A percentile compares a stretch with the other conserved stretches of the same genome.
Conservation (phyloP, 148 eudicot genomes). For the Pouteria glomerata region DNA sequence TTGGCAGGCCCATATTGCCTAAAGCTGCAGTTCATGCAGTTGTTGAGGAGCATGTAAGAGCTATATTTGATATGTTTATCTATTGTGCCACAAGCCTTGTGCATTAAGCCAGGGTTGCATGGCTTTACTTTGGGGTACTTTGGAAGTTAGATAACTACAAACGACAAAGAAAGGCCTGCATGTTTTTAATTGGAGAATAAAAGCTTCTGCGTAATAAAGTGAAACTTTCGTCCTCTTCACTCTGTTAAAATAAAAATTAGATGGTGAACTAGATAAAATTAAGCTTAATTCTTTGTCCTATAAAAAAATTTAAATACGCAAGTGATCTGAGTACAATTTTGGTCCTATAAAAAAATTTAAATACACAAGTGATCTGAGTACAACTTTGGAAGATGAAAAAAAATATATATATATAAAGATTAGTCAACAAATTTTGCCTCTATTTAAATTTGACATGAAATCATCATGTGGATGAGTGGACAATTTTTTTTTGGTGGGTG, state of each 20-base stretch:
- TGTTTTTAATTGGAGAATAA: neutral
- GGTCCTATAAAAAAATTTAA: no score
- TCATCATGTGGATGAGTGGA: neutral
- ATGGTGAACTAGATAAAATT: neutral
- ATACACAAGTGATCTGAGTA: no score
- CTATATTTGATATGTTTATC: neutral
- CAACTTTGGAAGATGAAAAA: neutral
- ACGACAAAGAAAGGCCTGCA: no score
- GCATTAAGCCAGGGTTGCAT: neutral
- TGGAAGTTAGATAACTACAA: neutral
- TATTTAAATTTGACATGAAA: neutral
- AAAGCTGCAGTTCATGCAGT: conserved; percentile 87
- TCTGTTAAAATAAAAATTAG: neutral
- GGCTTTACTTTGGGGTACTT: neutral
- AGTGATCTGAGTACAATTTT: neutral
- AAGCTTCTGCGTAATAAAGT: neutral
- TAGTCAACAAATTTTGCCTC: neutral
- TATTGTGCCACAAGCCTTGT: neutral
- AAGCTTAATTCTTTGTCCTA: neutral
- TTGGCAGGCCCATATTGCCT: conserved; percentile 86
- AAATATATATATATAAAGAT: neutral
- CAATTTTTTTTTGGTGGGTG: no score
- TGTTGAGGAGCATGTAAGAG: conserved; percentile 94
- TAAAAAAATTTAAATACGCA: neutral
- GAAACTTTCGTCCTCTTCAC: neutral